Evolutionary conservation across 805 yeast species (phyloP).

Genomic region (Soucietia sequanensis): DNA sequence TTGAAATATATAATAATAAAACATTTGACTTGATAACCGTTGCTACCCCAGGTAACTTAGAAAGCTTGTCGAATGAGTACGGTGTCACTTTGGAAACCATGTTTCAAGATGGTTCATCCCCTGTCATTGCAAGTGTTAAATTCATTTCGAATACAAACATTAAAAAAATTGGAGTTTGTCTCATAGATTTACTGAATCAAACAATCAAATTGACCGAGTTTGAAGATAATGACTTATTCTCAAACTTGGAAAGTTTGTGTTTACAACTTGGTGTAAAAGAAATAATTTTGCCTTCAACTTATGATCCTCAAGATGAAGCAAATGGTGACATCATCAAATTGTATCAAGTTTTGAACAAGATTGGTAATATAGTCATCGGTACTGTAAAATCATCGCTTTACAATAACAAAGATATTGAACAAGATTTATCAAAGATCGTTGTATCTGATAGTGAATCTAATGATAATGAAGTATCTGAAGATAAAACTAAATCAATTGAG

Average conservation of each 20-base stretch:
- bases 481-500: conserved; percentile 22
- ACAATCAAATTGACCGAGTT: conserved; percentile 75
- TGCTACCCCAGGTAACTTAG: conserved; percentile 92
- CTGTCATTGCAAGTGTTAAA: conserved; percentile 41
- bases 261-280: conserved; percentile 91
- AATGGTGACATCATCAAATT: conserved; percentile 66
- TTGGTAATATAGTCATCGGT: conserved; percentile 75
- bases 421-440: conserved; percentile 72
- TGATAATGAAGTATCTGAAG: conserved; percentile 25
- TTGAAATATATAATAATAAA: conserved; percentile 71
- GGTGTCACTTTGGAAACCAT: conserved; percentile 58
- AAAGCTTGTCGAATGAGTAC: conserved; percentile 40
- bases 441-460: conserved; percentile 22
- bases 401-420: conserved; percentile 66
- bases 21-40: conserved; percentile 54
- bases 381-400: conserved; percentile 58
- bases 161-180: conserved; percentile 70
- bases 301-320: conserved; percentile 32
- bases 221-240: conserved; percentile 80
- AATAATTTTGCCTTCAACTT: conserved; percentile 56
- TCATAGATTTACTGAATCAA: conserved; percentile 68
- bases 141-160: conserved; percentile 37
- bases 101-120: conserved; percentile 44
- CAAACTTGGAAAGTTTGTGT: conserved; percentile 80
- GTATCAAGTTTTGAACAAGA: conserved; percentile 62